phyloP scores from a whole-genome alignment of 164 flowering plant species.

The Warburgia ugandensis region DNA sequence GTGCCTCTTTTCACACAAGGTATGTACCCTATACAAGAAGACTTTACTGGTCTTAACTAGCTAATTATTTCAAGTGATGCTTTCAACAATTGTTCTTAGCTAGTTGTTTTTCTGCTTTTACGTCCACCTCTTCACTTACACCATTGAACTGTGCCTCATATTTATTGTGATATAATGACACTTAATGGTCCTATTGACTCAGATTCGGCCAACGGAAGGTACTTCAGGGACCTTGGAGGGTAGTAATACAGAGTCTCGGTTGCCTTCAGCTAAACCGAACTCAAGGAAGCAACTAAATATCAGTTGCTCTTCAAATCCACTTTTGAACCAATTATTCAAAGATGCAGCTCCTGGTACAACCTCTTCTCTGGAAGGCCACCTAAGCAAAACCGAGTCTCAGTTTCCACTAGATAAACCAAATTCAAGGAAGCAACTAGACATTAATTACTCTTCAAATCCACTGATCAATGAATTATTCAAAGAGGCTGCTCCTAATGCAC shows the following conservation, averaged over 20 bases:
- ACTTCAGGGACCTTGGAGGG: too few relatives aligned
- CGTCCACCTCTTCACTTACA: too few relatives aligned
- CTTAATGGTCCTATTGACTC: too few relatives aligned
- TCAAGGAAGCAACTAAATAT: too few relatives aligned
- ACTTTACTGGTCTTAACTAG: not conserved
- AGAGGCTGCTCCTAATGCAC: not conserved
- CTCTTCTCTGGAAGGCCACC: conserved; percentile 9
- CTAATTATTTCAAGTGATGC: not conserved
- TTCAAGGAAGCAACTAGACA: conserved; percentile 15
- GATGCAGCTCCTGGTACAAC: not conserved
- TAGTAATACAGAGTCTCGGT: too few relatives aligned
- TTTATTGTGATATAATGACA: too few relatives aligned
- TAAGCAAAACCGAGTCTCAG: conserved; percentile 20
- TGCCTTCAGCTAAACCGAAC: too few relatives aligned
- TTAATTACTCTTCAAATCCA: conserved; percentile 3
- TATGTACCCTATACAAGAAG: conserved; percentile 13
- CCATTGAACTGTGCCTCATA: too few relatives aligned
- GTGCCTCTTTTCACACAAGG: conserved; percentile 89
- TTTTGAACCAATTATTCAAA: not conserved
- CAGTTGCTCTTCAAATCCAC: too few relatives aligned
- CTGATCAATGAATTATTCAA: conserved; percentile 8
- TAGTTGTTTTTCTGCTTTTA: too few relatives aligned
- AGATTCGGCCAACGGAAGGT: conserved; percentile 29
- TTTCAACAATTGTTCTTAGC: not conserved
- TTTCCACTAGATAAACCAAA: conserved; percentile 12